phyloP scores from a whole-genome alignment of 805 yeast genomes.

The Pichia heedii region DNA sequence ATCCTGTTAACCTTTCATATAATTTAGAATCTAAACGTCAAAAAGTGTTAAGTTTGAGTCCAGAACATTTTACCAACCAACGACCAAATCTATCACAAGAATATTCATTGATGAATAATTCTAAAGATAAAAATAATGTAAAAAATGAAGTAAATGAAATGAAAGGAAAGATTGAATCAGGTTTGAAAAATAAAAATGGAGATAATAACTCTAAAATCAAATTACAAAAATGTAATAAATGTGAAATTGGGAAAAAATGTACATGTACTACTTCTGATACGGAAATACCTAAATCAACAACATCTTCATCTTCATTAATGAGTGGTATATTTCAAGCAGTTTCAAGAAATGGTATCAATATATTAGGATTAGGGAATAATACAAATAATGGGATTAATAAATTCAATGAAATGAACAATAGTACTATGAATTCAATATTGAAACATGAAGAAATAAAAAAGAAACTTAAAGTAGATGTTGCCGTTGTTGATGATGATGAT shows the following conservation, averaged over 20 bases:
- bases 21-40: slow-evolving; percentile 25
- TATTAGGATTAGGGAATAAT: slow-evolving; percentile 5
- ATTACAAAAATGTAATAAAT: slow-evolving; percentile 6
- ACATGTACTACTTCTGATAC: background rate
- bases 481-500: no score
- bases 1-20: slow-evolving; percentile 27
- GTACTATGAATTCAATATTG: slow-evolving; percentile 2
- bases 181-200: background rate
- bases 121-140: no score
- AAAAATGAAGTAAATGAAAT: no score
- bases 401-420: background rate
- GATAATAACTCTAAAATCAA: no score
- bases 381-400: slow-evolving; percentile 1
- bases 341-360: slow-evolving; percentile 4
- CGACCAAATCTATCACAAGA: background rate
- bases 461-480: slow-evolving; percentile 5
- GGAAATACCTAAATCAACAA: background rate
- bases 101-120: background rate
- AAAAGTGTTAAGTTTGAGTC: slow-evolving; percentile 8
- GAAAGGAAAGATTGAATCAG: no score
- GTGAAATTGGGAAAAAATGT: slow-evolving; percentile 6
- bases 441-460: slow-evolving; percentile 8
- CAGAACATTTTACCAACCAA: background rate
- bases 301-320: slow-evolving; percentile 2
- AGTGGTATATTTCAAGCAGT: slow-evolving; percentile 5